These are phyloP conservation scores for Phanerochaete sordida DNA, from an alignment of 768 basidiomycete genomes.

Conservation along the genomic window DNA sequence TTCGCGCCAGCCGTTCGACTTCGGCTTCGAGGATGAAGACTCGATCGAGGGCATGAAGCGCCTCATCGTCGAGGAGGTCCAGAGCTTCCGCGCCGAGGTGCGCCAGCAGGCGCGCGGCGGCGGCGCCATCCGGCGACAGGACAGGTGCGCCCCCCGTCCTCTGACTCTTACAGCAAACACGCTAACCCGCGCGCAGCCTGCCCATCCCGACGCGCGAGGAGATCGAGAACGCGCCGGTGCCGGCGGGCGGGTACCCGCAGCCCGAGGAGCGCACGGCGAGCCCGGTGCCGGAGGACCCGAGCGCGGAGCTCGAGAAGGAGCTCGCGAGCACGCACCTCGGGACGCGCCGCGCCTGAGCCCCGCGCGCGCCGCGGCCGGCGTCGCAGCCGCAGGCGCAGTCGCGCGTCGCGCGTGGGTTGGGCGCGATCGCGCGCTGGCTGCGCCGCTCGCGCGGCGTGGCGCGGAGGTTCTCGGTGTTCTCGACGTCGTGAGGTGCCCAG, in stretches of 20 bases:
- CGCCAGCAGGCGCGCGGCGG: slow-evolving; percentile 74
- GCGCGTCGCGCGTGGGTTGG: too few species aligned
- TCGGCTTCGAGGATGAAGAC: slow-evolving; percentile 95
- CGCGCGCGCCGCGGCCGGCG: not conserved
- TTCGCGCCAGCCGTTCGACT: slow-evolving; percentile 78
- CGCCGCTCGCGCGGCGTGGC: too few species aligned
- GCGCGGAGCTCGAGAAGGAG: slow-evolving; percentile 81
- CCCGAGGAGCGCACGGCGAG: slow-evolving; percentile 45
- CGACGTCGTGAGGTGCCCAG: too few species aligned
- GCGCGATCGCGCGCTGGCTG: too few species aligned
- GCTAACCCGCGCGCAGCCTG: slow-evolving; percentile 40
- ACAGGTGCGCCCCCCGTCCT: slow-evolving; percentile 47
- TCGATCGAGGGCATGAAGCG: slow-evolving; percentile 96
- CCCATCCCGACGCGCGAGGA: slow-evolving; percentile 81
- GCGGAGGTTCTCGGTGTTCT: too few species aligned
- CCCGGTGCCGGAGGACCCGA: slow-evolving; percentile 82
- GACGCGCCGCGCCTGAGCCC: slow-evolving; percentile 1
- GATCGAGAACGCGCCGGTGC: slow-evolving; percentile 72
- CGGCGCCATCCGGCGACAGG: slow-evolving; percentile 72
- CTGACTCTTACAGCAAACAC: not conserved
- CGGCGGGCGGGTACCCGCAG: slow-evolving; percentile 52
- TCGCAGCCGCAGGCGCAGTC: not conserved
- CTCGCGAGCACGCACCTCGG: slow-evolving; percentile 66
- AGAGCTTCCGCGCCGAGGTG: slow-evolving; percentile 84
- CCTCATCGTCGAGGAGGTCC: slow-evolving; percentile 91